Conservation (phyloP, 164 flowering plant species). For the Tinospora cordifolia region DNA sequence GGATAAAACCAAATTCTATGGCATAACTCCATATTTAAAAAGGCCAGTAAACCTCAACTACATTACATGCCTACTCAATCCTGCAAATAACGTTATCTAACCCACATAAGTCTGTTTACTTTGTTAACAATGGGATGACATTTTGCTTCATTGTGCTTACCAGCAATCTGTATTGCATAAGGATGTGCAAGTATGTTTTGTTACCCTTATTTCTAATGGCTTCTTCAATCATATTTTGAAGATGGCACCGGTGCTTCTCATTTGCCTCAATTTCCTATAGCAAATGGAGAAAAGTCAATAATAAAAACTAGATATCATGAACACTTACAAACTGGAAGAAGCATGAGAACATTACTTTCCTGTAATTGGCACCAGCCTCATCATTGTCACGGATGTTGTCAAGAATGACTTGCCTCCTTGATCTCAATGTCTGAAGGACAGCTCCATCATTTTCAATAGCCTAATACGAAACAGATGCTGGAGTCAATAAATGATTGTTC, state of each 20-base stretch:
- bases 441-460: constrained; percentile 58
- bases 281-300: constrained; percentile 3
- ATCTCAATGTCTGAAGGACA: constrained; percentile 53
- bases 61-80: background rate
- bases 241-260: constrained; percentile 65
- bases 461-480: constrained; percentile 24
- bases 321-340: background rate
- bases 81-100: background rate
- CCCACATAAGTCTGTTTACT: background rate
- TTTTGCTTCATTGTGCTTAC: constrained; percentile 33
- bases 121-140: background rate
- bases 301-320: background rate
- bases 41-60: background rate
- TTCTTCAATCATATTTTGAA: constrained; percentile 75
- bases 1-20: background rate
- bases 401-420: constrained; percentile 71
- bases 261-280: constrained; percentile 79
- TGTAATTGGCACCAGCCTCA: constrained; percentile 64
- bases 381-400: constrained; percentile 95
- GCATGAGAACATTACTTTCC: constrained; percentile 35
- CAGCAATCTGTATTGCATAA: constrained; percentile 78
- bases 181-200: constrained; percentile 75
- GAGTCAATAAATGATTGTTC: constrained; percentile 2
- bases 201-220: constrained; percentile 70
- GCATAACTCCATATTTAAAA: too few species aligned